A percentile compares a stretch with the other conserved stretches of the same genome.
Evolutionary conservation across 2,329 filamentous ascomycete species (phyloP).

Genomic region (Aspergillus pseudoglaucus): DNA sequence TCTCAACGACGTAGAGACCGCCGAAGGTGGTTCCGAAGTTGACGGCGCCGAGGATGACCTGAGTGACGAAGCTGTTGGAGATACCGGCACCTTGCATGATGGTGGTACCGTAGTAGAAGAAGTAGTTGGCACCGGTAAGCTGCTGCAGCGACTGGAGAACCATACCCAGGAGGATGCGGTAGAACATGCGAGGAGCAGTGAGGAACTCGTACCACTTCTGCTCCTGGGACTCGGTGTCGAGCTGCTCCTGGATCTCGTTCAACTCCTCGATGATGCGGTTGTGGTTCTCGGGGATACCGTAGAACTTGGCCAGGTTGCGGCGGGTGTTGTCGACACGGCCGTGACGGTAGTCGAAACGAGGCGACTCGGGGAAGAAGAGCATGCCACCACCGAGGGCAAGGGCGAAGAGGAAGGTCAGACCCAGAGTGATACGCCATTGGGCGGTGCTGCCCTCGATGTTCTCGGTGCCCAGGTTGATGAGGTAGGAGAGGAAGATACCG

Average conservation of each 20-base stretch:
- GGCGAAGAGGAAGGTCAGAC: constrained; percentile 53
- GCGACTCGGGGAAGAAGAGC: constrained; percentile 50
- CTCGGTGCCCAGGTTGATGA: constrained; percentile 42
- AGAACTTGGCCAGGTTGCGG: constrained; percentile 48
- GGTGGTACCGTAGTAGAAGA: constrained; percentile 49
- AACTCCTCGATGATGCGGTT: constrained; percentile 49
- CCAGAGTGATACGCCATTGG: constrained; percentile 49
- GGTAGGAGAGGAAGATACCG: constrained; percentile 42
- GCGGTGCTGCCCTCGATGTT: constrained; percentile 30
- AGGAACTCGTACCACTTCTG: constrained; percentile 38
- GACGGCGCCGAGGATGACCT: constrained; percentile 59
- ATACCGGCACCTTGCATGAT: constrained; percentile 59
- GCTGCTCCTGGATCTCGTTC: constrained; percentile 50
- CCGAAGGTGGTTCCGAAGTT: constrained; percentile 62
- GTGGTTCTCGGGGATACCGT: constrained; percentile 50
- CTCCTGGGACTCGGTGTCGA: constrained; percentile 46
- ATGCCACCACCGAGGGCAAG: constrained; percentile 51
- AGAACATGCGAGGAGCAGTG: constrained; percentile 41
- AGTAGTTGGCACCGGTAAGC: constrained; percentile 42
- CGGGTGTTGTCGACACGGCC: constrained; percentile 48
- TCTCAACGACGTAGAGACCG: constrained; percentile 63
- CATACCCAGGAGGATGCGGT: constrained; percentile 38
- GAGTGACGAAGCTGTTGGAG: constrained; percentile 56
- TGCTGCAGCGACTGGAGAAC: constrained; percentile 40
- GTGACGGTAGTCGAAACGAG: constrained; percentile 52